Conservation (phyloP, 768 basidiomycete species). For the Russula dissimulans region DNA sequence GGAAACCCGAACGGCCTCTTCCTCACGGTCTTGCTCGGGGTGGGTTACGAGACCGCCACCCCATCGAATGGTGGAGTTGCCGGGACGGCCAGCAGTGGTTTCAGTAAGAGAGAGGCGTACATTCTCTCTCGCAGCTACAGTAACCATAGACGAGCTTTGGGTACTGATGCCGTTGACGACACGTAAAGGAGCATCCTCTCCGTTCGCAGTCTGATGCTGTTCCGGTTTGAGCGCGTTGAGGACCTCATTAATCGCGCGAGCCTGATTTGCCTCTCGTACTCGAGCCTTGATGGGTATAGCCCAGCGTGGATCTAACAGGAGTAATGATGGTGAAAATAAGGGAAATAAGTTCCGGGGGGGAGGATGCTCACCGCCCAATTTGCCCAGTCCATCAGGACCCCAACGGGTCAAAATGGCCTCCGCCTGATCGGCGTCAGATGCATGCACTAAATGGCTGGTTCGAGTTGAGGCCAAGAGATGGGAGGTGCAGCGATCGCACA, state of each 20-base stretch:
- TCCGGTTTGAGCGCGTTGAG: constrained; percentile 60
- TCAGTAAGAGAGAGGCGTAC: constrained; percentile 35
- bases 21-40: constrained; percentile 58
- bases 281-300: constrained; percentile 79
- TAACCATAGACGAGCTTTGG: constrained; percentile 59
- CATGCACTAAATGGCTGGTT: constrained; percentile 78
- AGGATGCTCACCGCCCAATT: constrained; percentile 62
- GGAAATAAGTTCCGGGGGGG: constrained; percentile 9
- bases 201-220: constrained; percentile 32
- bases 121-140: constrained; percentile 69
- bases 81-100: constrained; percentile 48
- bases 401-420: constrained; percentile 81
- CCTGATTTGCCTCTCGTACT: constrained; percentile 57
- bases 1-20: constrained; percentile 29
- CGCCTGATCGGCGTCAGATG: constrained; percentile 82
- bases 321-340: constrained; percentile 19
- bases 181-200: constrained; percentile 49
- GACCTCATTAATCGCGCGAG: constrained; percentile 67
- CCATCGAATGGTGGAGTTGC: constrained; percentile 54
- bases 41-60: constrained; percentile 52
- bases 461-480: constrained; percentile 18
- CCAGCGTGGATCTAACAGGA: constrained; percentile 70
- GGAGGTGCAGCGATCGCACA: constrained; percentile 22
- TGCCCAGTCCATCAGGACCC: constrained; percentile 83
- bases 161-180: constrained; percentile 75